Base-by-base conservation (phyloP, 768 basidiomycete species). In the Lepiota brunneoincarnata region DNA sequence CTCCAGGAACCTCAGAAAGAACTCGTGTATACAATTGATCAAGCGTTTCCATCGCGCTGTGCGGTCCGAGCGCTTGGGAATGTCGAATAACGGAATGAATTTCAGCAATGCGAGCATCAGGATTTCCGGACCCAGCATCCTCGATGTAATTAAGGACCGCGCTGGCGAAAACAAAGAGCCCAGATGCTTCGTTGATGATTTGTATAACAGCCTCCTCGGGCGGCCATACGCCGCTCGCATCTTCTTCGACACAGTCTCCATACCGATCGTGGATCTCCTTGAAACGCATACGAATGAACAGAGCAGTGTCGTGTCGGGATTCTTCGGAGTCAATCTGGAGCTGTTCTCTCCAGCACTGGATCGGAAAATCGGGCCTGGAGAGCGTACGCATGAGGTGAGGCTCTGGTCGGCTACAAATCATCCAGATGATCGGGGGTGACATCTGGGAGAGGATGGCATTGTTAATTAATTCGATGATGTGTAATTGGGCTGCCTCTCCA, bases 331-430 rank as follows among this genome's bases (percentile, higher is more conserved):
- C 38, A 4, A 49, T 15, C n/a, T n/a, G n/a, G n/a, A n/a, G n/a
- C n/a, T 41, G 6, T 17, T 41, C 31, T 28, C 49, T 4, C 15
- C 17, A 3, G 15, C 49, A 40, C 2, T 12, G 49, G 9, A 39
- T 28, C 11, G 26, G 24, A 41, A 50, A 50, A 28, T 28, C 26
- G 0, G 21, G 23, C 0, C 26, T 9, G 15, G 17, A 39, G 0
- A 50, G n/a, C 6, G 39, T 39, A 6, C 49, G 37, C 11, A n/a
- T 2, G 23, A 50, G 11, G 26, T 28, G 10, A n/a, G 26, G 38
- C n/a, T 50, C 49, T 7, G 39, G 49, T 3, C 49, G 49, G 12
- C 49, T 50, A 24, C 49, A 50, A 4, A 41, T 28, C 39, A 34
- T 51, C 49, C 49, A 51, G 3, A 42, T 17, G 24, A 34, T 26